These are phyloP conservation scores for Eurotiales sp. DNA, from an alignment of 2,329 filamentous ascomycete genomes.

Conservation along the genomic window DNA sequence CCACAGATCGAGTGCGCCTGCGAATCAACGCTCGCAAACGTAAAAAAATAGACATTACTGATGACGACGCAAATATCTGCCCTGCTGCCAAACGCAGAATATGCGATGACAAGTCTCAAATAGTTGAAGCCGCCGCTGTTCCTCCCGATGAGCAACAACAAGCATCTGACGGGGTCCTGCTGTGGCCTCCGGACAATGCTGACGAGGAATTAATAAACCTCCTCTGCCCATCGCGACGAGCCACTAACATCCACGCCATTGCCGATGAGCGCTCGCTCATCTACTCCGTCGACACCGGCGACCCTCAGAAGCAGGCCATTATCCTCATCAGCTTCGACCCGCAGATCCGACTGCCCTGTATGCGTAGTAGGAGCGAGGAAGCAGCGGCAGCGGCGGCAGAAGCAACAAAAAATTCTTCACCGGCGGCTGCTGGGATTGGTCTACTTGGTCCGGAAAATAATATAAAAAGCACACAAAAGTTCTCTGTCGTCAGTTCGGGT, in stretches of 20 bases:
- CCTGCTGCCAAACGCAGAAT: conserved; percentile 1
- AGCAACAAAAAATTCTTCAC: neutral
- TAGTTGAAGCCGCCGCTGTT: no score
- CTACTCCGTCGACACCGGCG: conserved; percentile 32
- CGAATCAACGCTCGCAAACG: conserved; percentile 42
- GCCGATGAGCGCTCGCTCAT: conserved; percentile 39
- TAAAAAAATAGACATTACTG: conserved; percentile 37
- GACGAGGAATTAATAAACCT: conserved; percentile 35
- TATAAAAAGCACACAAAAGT: neutral
- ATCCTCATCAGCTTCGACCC: conserved; percentile 41
- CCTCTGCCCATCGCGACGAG: conserved; percentile 36
- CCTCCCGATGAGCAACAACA: conserved; percentile 35
- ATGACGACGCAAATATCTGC: conserved; percentile 31
- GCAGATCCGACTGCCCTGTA: conserved; percentile 26
- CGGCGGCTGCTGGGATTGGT: neutral
- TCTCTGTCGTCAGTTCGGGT: neutral
- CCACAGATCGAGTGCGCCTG: conserved; percentile 38
- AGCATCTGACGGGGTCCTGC: conserved; percentile 32
- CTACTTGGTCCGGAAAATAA: neutral
- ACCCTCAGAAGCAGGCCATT: conserved; percentile 24
- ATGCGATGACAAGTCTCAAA: neutral
- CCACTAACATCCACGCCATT: conserved; percentile 30
- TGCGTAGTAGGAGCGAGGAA: conserved; percentile 15
- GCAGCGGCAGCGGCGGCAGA: neutral
- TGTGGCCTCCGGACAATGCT: conserved; percentile 42